phyloP scores from a whole-genome alignment of 345 rosid species.

The Populus simonii region DNA sequence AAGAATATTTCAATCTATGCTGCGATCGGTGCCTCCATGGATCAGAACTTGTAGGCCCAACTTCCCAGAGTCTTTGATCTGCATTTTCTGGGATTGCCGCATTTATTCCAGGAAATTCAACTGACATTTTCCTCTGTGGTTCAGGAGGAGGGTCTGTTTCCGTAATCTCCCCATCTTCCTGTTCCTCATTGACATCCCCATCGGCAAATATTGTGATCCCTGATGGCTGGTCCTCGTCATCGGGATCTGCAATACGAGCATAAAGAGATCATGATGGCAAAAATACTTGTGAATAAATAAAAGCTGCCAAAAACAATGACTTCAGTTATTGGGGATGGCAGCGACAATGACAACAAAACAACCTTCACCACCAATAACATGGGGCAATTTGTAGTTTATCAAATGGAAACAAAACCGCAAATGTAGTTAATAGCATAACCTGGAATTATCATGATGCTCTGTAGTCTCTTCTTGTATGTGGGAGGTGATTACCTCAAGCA shows the following conservation, averaged over 20 bases:
- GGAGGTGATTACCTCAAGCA: not conserved
- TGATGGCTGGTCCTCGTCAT: conserved; percentile 60
- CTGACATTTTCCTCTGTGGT: conserved; percentile 48
- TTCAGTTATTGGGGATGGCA: not conserved
- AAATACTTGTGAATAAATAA: not conserved
- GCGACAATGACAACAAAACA: not conserved
- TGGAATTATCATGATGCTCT: not conserved
- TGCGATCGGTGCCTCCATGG: conserved; percentile 32
- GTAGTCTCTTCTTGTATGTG: not conserved
- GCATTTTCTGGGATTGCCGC: conserved; percentile 79
- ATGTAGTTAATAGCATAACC: not conserved
- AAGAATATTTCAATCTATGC: conserved; percentile 27
- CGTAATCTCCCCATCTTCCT: conserved; percentile 68
- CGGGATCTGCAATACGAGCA: conserved; percentile 42
- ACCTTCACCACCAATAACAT: not conserved
- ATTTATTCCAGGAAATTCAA: conserved; percentile 80
- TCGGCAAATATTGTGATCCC: conserved; percentile 77
- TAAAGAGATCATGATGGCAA: not conserved
- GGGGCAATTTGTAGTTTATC: not conserved
- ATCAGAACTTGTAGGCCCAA: conserved; percentile 41
- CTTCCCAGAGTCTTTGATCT: conserved; percentile 62
- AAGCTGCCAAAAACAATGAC: not conserved
- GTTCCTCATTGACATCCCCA: conserved; percentile 44
- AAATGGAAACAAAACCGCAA: not conserved
- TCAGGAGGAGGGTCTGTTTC: conserved; percentile 36